Percentiles rank a stretch among this genome's conserved stretches.
Evolutionary conservation across 2,329 filamentous ascomycete genomes (phyloP).

Genomic region (Sporothrix euskadiensis): DNA sequence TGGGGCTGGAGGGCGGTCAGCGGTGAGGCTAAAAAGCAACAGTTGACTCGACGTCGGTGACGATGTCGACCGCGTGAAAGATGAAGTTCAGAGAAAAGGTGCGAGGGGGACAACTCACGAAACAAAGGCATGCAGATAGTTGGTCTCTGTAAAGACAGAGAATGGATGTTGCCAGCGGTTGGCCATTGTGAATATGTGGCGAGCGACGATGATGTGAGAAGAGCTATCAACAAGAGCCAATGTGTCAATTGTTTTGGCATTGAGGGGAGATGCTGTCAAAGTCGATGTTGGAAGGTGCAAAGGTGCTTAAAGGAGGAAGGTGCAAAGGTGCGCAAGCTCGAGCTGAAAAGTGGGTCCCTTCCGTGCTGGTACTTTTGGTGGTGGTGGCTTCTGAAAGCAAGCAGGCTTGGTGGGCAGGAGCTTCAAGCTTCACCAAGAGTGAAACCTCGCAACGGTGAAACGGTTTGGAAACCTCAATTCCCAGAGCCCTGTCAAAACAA

Average conservation of each 20-base stretch:
- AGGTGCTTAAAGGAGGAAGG: background rate
- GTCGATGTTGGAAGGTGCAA: background rate
- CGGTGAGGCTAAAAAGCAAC: background rate
- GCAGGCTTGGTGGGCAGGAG: background rate
- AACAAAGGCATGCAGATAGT: slow-evolving; percentile 26
- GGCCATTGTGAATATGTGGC: background rate
- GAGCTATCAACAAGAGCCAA: background rate
- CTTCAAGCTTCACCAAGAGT: background rate
- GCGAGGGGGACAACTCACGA: slow-evolving; percentile 23
- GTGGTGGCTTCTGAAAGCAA: background rate
- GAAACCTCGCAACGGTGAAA: background rate
- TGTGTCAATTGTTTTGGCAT: background rate
- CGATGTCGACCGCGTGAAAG: background rate
- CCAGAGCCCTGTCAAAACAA: background rate
- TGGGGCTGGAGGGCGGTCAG: slow-evolving; percentile 16
- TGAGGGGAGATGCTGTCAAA: background rate
- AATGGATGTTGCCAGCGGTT: slow-evolving; percentile 20
- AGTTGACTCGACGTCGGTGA: background rate
- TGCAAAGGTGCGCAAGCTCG: background rate
- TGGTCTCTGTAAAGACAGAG: slow-evolving; percentile 28
- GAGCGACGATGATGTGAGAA: background rate
- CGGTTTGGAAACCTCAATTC: background rate
- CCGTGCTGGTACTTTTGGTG: background rate
- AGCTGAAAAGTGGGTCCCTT: background rate
- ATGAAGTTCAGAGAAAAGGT: background rate